Percentiles rank a stretch among this genome's conserved stretches.
These are phyloP conservation scores for Eragrostis curvula DNA, from an alignment of 176 grass and related monocot species.

Conservation along the genomic window DNA sequence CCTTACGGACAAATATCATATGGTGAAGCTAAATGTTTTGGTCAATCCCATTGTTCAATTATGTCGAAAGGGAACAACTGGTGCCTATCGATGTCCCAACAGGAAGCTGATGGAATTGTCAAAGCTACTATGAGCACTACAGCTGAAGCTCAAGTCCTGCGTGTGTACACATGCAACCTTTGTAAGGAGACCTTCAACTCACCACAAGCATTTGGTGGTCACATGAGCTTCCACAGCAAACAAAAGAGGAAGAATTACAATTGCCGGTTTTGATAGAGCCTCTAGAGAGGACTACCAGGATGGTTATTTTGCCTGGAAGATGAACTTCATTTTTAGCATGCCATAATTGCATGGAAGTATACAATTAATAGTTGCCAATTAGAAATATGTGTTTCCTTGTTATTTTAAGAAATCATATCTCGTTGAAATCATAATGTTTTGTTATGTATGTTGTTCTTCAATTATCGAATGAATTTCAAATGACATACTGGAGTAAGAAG, in stretches of 20 bases:
- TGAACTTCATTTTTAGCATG: too few relatives aligned
- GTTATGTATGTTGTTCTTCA: too few relatives aligned
- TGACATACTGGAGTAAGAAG: too few relatives aligned
- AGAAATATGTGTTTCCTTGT: too few relatives aligned
- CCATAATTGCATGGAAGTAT: too few relatives aligned
- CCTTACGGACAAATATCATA: background rate
- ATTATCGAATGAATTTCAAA: too few relatives aligned
- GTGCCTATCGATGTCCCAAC: background rate
- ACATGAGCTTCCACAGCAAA: background rate
- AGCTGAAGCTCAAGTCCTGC: background rate
- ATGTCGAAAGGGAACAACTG: background rate
- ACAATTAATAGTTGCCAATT: too few relatives aligned
- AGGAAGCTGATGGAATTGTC: background rate
- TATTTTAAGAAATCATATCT: too few relatives aligned
- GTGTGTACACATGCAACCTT: background rate
- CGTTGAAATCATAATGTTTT: too few relatives aligned
- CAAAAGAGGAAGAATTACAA: background rate
- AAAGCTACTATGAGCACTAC: background rate
- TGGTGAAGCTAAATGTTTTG: background rate
- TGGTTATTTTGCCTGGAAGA: too few relatives aligned
- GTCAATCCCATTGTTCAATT: background rate
- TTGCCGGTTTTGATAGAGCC: background rate
- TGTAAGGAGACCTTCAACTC: background rate
- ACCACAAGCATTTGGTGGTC: constrained; percentile 9
- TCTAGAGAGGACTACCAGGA: too few relatives aligned